Conservation (phyloP, 805 yeast genomes). For the Myxozyma monticola region DNA sequence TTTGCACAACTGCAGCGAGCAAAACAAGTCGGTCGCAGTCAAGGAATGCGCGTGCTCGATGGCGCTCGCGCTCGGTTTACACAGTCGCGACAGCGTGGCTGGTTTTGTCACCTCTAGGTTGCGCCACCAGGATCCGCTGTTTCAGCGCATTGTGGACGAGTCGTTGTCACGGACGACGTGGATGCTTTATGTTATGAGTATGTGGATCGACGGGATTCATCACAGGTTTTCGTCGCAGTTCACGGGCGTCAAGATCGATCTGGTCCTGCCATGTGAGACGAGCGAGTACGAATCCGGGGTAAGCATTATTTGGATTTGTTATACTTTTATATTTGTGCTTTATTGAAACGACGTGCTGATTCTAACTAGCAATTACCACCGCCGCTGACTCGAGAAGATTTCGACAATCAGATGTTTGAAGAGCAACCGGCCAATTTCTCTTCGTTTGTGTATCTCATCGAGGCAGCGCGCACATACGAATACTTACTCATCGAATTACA, state of each 20-base stretch:
- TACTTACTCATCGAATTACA: no score
- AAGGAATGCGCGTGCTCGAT: conserved; percentile 11
- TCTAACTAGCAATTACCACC: conserved; percentile 10
- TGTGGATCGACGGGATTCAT: conserved; percentile 10
- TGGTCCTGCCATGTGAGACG: conserved; percentile 21
- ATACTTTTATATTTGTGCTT: not conserved
- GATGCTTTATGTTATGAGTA: conserved; percentile 19
- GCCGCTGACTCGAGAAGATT: conserved; percentile 5
- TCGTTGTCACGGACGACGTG: conserved; percentile 19
- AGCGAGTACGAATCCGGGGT: conserved; percentile 13
- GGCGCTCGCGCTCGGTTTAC: conserved; percentile 15
- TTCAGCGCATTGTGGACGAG: conserved; percentile 7
- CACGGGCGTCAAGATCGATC: no score
- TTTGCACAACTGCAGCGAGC: conserved; percentile 17
- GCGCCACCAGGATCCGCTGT: not conserved
- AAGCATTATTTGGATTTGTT: conserved; percentile 1
- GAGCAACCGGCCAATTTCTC: conserved; percentile 6
- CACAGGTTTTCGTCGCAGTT: no score
- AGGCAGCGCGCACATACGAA: conserved; percentile 5
- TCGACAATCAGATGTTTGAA: conserved; percentile 9
- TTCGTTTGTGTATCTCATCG: conserved; percentile 17
- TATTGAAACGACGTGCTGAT: no score
- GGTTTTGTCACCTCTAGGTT: not conserved
- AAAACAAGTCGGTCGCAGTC: conserved; percentile 5
- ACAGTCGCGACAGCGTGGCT: not conserved